These are phyloP conservation scores for Aspergillus funiculosus DNA, from an alignment of 495 filamentous ascomycete species.

Conservation along the genomic window DNA sequence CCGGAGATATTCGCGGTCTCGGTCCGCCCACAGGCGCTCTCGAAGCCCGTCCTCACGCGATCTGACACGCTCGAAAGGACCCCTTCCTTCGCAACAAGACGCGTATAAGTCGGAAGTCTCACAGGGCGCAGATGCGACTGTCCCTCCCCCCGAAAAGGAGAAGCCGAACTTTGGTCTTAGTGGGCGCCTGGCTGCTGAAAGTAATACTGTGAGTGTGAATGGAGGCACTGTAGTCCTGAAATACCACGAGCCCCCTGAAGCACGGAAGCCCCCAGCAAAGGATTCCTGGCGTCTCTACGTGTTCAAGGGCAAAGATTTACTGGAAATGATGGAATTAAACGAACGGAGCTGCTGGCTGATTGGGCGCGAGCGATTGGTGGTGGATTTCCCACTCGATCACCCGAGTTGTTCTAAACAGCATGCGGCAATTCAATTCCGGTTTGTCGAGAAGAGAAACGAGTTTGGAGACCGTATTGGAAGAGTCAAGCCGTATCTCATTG, in stretches of 20 bases:
- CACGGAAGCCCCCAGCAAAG: slow-evolving; percentile 74
- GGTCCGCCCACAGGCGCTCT: slow-evolving; percentile 28
- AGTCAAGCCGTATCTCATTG: slow-evolving; percentile 87
- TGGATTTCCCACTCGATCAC: slow-evolving; percentile 80
- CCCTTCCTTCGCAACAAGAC: slow-evolving; percentile 64
- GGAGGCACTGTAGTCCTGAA: slow-evolving; percentile 71
- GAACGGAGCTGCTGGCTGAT: slow-evolving; percentile 84
- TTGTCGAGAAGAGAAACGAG: slow-evolving; percentile 75
- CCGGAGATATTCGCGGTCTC: slow-evolving; percentile 28
- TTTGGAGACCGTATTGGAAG: slow-evolving; percentile 73
- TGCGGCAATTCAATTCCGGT: slow-evolving; percentile 89
- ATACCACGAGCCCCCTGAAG: slow-evolving; percentile 92
- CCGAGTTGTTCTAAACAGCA: slow-evolving; percentile 92
- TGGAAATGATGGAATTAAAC: slow-evolving; percentile 73
- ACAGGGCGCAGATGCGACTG: slow-evolving; percentile 27
- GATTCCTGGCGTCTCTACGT: slow-evolving; percentile 86
- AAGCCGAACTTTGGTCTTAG: slow-evolving; percentile 81
- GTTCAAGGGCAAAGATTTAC: slow-evolving; percentile 76
- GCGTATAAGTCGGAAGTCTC: slow-evolving; percentile 56
- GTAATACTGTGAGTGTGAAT: slow-evolving; percentile 72
- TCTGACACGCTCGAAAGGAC: slow-evolving; percentile 42
- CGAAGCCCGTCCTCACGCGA: slow-evolving; percentile 26
- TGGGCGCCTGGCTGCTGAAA: slow-evolving; percentile 78
- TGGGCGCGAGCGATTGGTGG: slow-evolving; percentile 71
- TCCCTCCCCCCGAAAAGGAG: slow-evolving; percentile 57